Evolutionary conservation across 179 eudicot genomes (phyloP).

Genomic region (Camellia oleifera): DNA sequence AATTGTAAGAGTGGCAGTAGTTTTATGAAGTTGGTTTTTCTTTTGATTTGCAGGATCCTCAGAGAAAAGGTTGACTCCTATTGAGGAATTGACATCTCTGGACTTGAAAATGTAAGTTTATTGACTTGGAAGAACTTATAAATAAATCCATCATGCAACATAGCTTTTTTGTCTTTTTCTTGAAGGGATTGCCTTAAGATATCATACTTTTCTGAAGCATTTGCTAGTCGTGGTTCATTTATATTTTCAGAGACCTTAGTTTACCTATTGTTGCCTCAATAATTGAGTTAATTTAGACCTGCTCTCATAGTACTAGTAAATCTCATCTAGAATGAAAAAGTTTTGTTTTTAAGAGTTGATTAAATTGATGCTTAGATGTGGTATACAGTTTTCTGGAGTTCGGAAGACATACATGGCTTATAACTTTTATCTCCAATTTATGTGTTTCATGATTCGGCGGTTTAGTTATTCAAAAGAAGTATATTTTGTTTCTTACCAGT

Average conservation of each 20-base stretch:
- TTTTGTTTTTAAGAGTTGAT: neutral
- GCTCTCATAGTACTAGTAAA: neutral
- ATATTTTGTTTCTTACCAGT: neutral
- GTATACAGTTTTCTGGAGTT: neutral
- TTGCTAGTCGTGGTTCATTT: neutral
- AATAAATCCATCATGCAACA: no score
- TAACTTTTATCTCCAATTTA: neutral
- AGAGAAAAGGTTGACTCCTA: constrained; percentile 52
- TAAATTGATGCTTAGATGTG: neutral
- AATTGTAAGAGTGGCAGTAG: neutral
- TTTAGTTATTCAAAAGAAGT: neutral
- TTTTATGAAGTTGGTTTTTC: constrained; percentile 1
- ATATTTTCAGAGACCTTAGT: neutral
- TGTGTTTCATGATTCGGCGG: neutral
- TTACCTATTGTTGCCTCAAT: neutral
- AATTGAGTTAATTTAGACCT: neutral
- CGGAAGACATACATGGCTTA: neutral
- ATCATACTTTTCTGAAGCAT: neutral
- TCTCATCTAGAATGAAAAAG: neutral
- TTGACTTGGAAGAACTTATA: neutral
- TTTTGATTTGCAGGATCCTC: constrained; percentile 53
- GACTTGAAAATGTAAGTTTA: constrained; percentile 77
- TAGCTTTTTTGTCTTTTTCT: neutral
- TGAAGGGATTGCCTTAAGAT: neutral
- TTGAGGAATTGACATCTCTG: constrained; percentile 63